These are phyloP conservation scores for Gryganskiella cystojenkinii DNA, from an alignment of 192 early-diverging fungal genomes.

Conservation along the genomic window DNA sequence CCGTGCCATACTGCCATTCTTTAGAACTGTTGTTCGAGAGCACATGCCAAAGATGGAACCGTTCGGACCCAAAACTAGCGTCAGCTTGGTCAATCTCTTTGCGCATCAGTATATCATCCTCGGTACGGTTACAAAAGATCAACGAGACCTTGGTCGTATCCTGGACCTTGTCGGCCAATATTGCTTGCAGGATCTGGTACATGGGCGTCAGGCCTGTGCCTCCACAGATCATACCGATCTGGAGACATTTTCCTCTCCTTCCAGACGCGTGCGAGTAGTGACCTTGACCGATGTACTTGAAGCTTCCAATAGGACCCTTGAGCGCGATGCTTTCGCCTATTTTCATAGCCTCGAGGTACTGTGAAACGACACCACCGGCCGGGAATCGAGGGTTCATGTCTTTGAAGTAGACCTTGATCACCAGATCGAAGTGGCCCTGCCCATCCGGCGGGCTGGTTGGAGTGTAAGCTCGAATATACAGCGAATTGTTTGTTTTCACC, in stretches of 20 bases:
- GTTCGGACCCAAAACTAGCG: slow-evolving; percentile 65
- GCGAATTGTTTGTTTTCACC: slow-evolving; percentile 61
- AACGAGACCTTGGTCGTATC: slow-evolving; percentile 81
- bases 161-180: slow-evolving; percentile 67
- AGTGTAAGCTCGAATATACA: slow-evolving; percentile 85
- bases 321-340: slow-evolving; percentile 81
- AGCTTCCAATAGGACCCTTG: slow-evolving; percentile 86
- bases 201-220: slow-evolving; percentile 91
- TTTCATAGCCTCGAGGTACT: slow-evolving; percentile 69
- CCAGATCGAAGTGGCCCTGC: slow-evolving; percentile 78
- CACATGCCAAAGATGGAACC: slow-evolving; percentile 75
- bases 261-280: slow-evolving; percentile 13
- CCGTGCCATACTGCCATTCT: slow-evolving; percentile 47
- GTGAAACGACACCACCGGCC: slow-evolving; percentile 69
- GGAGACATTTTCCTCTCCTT: slow-evolving; percentile 58
- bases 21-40: slow-evolving; percentile 52
- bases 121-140: slow-evolving; percentile 80
- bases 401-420: slow-evolving; percentile 81
- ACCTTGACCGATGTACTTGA: slow-evolving; percentile 67
- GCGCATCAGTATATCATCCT: slow-evolving; percentile 81
- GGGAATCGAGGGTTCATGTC: slow-evolving; percentile 38
- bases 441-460: slow-evolving; percentile 69
- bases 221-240: slow-evolving; percentile 86
- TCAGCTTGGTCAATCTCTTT: slow-evolving; percentile 71
- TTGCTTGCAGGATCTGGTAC: slow-evolving; percentile 78